Evolutionary conservation across 768 basidiomycete genomes (phyloP).

Genomic region (Lyophyllum atratum): DNA sequence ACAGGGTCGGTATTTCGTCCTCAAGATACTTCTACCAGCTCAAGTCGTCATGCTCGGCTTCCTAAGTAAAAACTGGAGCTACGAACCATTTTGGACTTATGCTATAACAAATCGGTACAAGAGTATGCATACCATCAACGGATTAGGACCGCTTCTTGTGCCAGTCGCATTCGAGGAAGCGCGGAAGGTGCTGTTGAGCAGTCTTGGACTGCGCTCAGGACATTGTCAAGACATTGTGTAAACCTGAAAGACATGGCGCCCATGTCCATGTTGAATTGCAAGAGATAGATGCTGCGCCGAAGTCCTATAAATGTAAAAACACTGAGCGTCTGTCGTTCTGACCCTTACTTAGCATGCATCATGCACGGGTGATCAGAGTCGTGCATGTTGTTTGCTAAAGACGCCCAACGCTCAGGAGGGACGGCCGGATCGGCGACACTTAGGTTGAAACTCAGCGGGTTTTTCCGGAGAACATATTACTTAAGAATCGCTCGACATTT

Average conservation of each 20-base stretch:
- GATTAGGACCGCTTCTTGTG: constrained; percentile 53
- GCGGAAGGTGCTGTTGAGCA: constrained; percentile 41
- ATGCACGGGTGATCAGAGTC: neutral
- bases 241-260: constrained; percentile 30
- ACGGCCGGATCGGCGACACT: too few relatives aligned
- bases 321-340: neutral
- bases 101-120: neutral
- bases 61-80: constrained; percentile 92
- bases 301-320: neutral
- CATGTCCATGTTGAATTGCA: constrained; percentile 3
- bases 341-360: neutral
- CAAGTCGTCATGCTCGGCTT: constrained; percentile 51
- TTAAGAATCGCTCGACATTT: neutral
- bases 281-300: neutral
- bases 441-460: constrained; percentile 20
- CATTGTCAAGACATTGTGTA: constrained; percentile 31
- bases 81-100: constrained; percentile 1
- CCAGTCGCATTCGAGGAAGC: constrained; percentile 60
- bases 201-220: constrained; percentile 21
- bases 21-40: constrained; percentile 87
- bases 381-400: neutral
- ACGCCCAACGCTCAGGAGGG: too few relatives aligned
- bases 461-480: constrained; percentile 13
- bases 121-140: constrained; percentile 60
- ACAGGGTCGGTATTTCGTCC: constrained; percentile 60